Evolutionary conservation across 495 filamentous ascomycete species (phyloP), one percentile per base, ranked within the genome.

Genomic region (Immersiella caudata): DNA sequence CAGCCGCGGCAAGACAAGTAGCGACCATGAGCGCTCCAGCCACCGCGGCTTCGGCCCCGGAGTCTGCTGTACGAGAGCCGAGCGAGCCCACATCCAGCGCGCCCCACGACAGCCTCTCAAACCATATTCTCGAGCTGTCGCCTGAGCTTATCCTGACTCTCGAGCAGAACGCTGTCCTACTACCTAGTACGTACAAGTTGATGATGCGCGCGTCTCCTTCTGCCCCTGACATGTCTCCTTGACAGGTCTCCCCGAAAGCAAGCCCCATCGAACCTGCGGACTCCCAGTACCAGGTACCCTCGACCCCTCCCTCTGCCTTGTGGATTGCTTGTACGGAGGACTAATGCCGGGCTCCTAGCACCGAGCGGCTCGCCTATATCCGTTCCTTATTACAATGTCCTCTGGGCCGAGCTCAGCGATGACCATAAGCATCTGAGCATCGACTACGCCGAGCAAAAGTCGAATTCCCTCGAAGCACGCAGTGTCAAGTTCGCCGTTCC

Each of bases 311-410:
- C 59, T 62, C 29, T 33, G 29, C 29, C 59, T 40, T 16, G 20
- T 14, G 16, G n/a, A 22, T 62, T 20, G 24, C 26, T 14, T n/a
- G 20, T 21, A 33, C 21, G 21, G 27, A 29, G 36, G 20, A 25
- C 52, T 65, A 18, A 52, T 57, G 22, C 40, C 25, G 29, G 8
- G 4, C 29, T 3, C 8, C 60, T 40, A 74, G 68, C 66, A 51
- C 29, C 67, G 51, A 67, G 67, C 9, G 59, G 65, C 52, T 50
- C 72, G 4, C 69, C 71, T 14, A 56, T 26, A 22, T 67, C 69
- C 51, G 90, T 97, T 16, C 88, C 90, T 0, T 88, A 93, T 63
- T 93, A 91, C 79, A 91, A 97, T 74, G 79, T 99, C 50, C 88
- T 99, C 35, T 96, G 91, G 86, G 92, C 90, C 22, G 87, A 92